Conservation (phyloP, 176 grass and related monocot genomes). For the Pharus latifolius region DNA sequence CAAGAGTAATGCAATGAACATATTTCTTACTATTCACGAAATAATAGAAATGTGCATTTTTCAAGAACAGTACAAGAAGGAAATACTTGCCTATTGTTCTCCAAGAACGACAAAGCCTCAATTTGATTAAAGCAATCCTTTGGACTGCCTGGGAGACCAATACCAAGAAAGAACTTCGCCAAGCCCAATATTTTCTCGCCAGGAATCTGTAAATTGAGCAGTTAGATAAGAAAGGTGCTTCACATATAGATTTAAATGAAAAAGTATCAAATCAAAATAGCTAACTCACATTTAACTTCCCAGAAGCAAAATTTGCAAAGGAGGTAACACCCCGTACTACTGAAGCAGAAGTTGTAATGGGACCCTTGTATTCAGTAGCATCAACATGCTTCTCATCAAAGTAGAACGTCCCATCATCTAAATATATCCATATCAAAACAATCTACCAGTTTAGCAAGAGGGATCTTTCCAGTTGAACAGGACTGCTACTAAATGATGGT, state of each 20-base stretch:
- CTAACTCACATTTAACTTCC: slow-evolving; percentile 68
- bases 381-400: slow-evolving; percentile 95
- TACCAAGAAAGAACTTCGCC: slow-evolving; percentile 86
- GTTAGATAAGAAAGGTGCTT: slow-evolving; percentile 5
- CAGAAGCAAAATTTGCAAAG: slow-evolving; percentile 58
- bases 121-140: slow-evolving; percentile 91
- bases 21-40: neutral
- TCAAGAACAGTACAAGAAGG: neutral
- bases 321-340: slow-evolving; percentile 66
- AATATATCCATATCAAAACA: slow-evolving; percentile 4
- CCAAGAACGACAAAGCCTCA: slow-evolving; percentile 61
- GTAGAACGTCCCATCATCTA: slow-evolving; percentile 86
- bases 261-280: neutral
- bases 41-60: neutral
- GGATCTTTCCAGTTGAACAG: neutral
- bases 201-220: slow-evolving; percentile 55
- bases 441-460: neutral
- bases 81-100: slow-evolving; percentile 67
- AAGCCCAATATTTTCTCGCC: slow-evolving; percentile 74
- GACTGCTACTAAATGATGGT: neutral
- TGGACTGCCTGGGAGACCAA: slow-evolving; percentile 72
- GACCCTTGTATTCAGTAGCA: slow-evolving; percentile 70
- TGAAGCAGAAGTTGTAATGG: slow-evolving; percentile 79
- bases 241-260: slow-evolving; percentile 4
- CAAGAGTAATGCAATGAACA: neutral